Evolutionary conservation across 345 rosid genomes (phyloP).

Genomic region (Clarkia xantiana): DNA sequence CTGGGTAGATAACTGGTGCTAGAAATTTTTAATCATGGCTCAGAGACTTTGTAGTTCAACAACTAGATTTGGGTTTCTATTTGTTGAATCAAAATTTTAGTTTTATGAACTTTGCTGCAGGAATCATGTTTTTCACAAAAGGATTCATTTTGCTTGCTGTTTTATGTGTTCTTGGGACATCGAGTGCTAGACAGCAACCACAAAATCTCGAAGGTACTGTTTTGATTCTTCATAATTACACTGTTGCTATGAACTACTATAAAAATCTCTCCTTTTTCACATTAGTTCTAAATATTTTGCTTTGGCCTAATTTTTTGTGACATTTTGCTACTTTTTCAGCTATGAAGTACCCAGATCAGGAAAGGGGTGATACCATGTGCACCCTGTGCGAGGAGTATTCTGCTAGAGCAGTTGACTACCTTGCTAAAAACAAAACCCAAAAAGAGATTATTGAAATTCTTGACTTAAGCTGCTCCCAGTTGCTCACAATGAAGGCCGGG

Average conservation of each 20-base stretch:
- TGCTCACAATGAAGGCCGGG: conserved; percentile 39
- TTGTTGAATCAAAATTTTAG: background rate
- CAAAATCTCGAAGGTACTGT: conserved; percentile 8
- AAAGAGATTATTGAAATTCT: conserved; percentile 20
- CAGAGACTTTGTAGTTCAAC: too few species aligned
- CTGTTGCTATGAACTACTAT: too few species aligned
- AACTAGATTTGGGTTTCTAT: background rate
- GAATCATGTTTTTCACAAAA: conserved; percentile 5
- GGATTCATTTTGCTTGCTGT: conserved; percentile 8
- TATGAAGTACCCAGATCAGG: conserved; percentile 8
- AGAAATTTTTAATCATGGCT: too few species aligned
- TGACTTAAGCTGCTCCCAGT: conserved; percentile 25
- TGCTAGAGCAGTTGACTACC: conserved; percentile 16
- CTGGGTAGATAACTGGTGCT: too few species aligned
- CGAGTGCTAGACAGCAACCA: background rate
- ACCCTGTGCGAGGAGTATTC: conserved; percentile 23
- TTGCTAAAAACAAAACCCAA: conserved; percentile 24
- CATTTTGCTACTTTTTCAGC: background rate
- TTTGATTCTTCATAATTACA: background rate
- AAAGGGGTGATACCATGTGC: conserved; percentile 12
- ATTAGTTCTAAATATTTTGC: background rate
- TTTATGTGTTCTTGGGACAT: background rate
- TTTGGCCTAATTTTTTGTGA: background rate
- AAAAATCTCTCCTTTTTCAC: too few species aligned
- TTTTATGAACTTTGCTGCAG: background rate